phyloP scores from a whole-genome alignment of 768 basidiomycete species.

The Dictyophora rubrovolvata region DNA sequence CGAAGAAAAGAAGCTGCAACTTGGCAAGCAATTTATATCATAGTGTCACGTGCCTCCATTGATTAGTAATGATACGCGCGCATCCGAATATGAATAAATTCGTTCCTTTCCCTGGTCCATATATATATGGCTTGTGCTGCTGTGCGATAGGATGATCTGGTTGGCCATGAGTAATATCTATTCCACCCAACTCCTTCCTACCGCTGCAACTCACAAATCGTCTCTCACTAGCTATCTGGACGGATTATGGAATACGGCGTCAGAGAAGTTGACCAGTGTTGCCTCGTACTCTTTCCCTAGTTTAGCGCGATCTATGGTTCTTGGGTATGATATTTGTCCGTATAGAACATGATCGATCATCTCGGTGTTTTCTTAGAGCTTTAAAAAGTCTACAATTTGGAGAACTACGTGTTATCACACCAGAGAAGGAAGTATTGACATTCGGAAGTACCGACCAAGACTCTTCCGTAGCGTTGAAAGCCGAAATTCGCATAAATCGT shows the following conservation, averaged over 20 bases:
- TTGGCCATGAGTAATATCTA: slow-evolving; percentile 18
- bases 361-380: slow-evolving; percentile 17
- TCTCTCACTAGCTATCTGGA: background rate
- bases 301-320: background rate
- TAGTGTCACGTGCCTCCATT: too few species aligned
- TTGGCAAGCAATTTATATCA: too few species aligned
- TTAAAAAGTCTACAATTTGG: slow-evolving; percentile 34
- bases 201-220: background rate
- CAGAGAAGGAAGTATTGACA: slow-evolving; percentile 29
- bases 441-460: slow-evolving; percentile 27
- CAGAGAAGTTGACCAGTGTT: background rate
- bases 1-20: too few species aligned
- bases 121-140: too few species aligned
- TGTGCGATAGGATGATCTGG: too few species aligned
- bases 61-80: too few species aligned
- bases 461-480: background rate
- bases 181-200: background rate
- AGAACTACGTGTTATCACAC: slow-evolving; percentile 37
- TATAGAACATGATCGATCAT: background rate
- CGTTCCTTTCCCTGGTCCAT: too few species aligned
- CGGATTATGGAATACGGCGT: background rate
- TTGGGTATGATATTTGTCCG: background rate
- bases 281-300: background rate
- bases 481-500: background rate
- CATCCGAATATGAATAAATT: too few species aligned